These are phyloP conservation scores for Hura crepitans DNA, from an alignment of 441 rosid species.

Conservation along the genomic window DNA sequence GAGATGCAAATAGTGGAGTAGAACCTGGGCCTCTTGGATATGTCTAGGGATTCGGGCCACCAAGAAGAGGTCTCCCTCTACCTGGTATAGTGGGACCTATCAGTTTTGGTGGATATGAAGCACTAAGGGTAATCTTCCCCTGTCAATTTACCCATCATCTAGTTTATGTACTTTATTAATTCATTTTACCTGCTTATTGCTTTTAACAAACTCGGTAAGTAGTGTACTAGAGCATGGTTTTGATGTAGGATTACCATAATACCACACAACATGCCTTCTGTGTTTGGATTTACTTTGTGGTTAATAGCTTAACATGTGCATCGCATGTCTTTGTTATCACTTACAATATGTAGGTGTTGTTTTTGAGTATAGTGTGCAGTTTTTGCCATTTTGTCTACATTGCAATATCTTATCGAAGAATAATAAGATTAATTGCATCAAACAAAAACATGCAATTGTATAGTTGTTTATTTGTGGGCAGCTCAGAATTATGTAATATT, in stretches of 20 bases:
- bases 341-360: neutral
- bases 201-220: neutral
- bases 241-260: neutral
- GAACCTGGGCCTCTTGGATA: constrained; percentile 38
- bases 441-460: no score
- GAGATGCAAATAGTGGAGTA: constrained; percentile 42
- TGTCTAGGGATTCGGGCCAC: constrained; percentile 32
- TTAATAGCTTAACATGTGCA: neutral
- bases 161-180: constrained; percentile 1
- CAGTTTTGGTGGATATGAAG: constrained; percentile 37
- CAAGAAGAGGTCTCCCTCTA: constrained; percentile 33
- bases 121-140: constrained; percentile 36
- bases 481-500: neutral
- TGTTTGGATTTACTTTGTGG: constrained; percentile 1
- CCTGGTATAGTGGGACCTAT: constrained; percentile 33
- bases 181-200: constrained; percentile 7
- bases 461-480: no score
- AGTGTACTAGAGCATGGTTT: constrained; percentile 1
- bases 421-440: neutral
- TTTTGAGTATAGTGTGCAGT: neutral
- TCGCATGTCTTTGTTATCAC: neutral
- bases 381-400: neutral
- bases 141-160: neutral
- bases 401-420: neutral
- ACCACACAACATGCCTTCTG: constrained; percentile 2